These are phyloP conservation scores for Ceratobasidium sp. DNA, from an alignment of 1,284 basidiomycete species.

Conservation along the genomic window DNA sequence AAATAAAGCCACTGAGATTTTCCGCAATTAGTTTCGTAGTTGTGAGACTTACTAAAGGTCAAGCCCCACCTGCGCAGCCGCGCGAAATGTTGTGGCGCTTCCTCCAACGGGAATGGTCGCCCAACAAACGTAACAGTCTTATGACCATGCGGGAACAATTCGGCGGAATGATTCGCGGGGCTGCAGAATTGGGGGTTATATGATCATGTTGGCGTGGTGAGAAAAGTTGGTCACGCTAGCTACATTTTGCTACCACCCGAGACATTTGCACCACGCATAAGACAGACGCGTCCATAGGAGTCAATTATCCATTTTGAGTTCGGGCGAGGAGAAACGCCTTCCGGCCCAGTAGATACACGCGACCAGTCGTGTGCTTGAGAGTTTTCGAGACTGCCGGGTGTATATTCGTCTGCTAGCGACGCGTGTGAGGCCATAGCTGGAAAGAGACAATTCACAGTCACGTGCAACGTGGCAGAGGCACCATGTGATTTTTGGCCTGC, in stretches of 20 bases:
- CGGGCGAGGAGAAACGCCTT: constrained; percentile 70
- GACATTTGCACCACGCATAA: constrained; percentile 83
- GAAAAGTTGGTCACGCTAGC: no score
- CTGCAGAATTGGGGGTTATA: constrained; percentile 4
- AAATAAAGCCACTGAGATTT: constrained; percentile 5
- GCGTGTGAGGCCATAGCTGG: background rate
- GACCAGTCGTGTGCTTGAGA: constrained; percentile 82
- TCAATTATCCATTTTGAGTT: no score
- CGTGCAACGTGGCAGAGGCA: background rate
- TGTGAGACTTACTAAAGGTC: constrained; percentile 77
- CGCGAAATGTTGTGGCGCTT: constrained; percentile 85
- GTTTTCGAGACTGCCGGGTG: constrained; percentile 38
- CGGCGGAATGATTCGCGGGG: constrained; percentile 62
- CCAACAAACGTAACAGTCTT: constrained; percentile 81
- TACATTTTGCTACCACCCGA: constrained; percentile 87
- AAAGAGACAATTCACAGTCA: background rate
- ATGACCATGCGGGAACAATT: constrained; percentile 72
- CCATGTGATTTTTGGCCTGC: no score
- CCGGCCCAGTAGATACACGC: constrained; percentile 66
- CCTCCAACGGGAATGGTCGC: constrained; percentile 84
- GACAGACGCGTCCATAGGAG: constrained; percentile 74
- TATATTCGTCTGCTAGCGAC: constrained; percentile 24
- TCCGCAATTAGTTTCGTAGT: no score
- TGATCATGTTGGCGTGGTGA: no score
- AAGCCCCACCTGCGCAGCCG: constrained; percentile 87